Evolutionary conservation across 1,139 yeast species (phyloP).

Genomic region (Kodamaea fungicola): DNA sequence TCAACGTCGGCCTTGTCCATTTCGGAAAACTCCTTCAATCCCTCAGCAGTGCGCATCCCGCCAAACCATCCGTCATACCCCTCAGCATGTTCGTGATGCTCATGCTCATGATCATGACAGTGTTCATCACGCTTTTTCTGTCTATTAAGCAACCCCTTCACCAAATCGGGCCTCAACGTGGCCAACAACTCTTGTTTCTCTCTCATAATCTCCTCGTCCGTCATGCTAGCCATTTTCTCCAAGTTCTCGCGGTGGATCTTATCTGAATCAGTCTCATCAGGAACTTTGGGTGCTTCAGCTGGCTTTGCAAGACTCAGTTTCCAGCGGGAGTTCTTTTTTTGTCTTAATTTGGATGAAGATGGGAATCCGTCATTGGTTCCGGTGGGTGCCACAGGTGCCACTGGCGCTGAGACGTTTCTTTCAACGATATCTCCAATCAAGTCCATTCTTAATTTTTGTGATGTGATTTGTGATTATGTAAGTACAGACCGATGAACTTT

Average conservation of each 20-base stretch:
- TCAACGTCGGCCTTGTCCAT: slow-evolving; percentile 39
- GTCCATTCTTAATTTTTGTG: slow-evolving; percentile 46
- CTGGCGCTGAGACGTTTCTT: slow-evolving; percentile 45
- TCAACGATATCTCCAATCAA: slow-evolving; percentile 76
- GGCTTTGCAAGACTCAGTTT: slow-evolving; percentile 11
- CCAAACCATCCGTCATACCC: slow-evolving; percentile 76
- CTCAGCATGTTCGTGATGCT: slow-evolving; percentile 50
- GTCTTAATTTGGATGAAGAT: slow-evolving; percentile 23
- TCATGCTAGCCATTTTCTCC: slow-evolving; percentile 59
- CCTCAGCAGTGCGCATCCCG: slow-evolving; percentile 44
- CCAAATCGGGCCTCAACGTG: slow-evolving; percentile 64
- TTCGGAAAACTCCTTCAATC: slow-evolving; percentile 30
- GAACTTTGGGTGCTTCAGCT: neutral
- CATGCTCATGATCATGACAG: slow-evolving; percentile 12
- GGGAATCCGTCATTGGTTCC: slow-evolving; percentile 41
- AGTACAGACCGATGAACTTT: too few species aligned
- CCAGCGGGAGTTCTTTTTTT: slow-evolving; percentile 25
- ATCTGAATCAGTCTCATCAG: slow-evolving; percentile 31
- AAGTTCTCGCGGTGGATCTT: slow-evolving; percentile 76
- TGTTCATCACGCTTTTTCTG: slow-evolving; percentile 18
- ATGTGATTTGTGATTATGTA: slow-evolving; percentile 1
- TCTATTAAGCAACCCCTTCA: slow-evolving; percentile 52
- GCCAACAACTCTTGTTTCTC: slow-evolving; percentile 68
- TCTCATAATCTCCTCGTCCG: slow-evolving; percentile 57
- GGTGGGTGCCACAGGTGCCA: slow-evolving; percentile 23